phyloP scores from a whole-genome alignment of 2,329 filamentous ascomycete species.

The Aureobasidium sp. region DNA sequence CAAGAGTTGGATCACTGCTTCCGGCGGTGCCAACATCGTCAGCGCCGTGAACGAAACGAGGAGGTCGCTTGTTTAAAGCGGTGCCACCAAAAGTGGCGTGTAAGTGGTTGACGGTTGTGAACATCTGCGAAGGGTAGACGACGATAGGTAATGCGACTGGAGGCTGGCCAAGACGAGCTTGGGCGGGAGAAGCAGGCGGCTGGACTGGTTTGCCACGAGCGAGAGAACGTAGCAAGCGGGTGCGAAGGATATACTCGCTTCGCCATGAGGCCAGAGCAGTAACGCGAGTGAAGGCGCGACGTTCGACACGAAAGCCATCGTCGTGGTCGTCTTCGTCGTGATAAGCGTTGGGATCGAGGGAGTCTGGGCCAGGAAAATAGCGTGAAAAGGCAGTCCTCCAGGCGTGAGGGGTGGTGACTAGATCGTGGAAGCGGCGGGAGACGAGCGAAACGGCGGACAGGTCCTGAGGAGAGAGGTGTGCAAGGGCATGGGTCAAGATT shows the following conservation, averaged over 20 bases:
- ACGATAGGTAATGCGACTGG: constrained; percentile 66
- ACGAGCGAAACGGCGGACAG: constrained; percentile 76
- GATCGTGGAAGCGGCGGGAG: constrained; percentile 73
- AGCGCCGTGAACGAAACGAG: constrained; percentile 75
- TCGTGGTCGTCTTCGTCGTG: constrained; percentile 43
- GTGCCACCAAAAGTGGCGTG: constrained; percentile 67
- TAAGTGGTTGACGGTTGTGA: constrained; percentile 69
- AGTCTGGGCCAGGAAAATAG: constrained; percentile 72
- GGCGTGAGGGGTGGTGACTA: constrained; percentile 85
- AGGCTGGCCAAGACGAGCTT: constrained; percentile 45
- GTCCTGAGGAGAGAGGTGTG: constrained; percentile 78
- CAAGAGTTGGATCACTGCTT: constrained; percentile 68
- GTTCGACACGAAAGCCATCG: constrained; percentile 55
- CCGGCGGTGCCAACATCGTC: constrained; percentile 71
- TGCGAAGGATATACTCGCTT: constrained; percentile 88
- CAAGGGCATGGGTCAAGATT: constrained; percentile 82
- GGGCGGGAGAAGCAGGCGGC: constrained; percentile 43
- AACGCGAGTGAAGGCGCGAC: constrained; percentile 72
- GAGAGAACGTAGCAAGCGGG: constrained; percentile 72
- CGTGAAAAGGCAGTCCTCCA: constrained; percentile 91
- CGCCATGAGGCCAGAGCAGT: constrained; percentile 85
- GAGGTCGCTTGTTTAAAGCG: constrained; percentile 55
- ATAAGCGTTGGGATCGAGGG: constrained; percentile 32
- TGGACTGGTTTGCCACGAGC: constrained; percentile 69
- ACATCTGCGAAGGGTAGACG: constrained; percentile 78